These are phyloP conservation scores for Aspergillus pseudonomiae DNA, from an alignment of 2,329 filamentous ascomycete genomes.

Conservation along the genomic window DNA sequence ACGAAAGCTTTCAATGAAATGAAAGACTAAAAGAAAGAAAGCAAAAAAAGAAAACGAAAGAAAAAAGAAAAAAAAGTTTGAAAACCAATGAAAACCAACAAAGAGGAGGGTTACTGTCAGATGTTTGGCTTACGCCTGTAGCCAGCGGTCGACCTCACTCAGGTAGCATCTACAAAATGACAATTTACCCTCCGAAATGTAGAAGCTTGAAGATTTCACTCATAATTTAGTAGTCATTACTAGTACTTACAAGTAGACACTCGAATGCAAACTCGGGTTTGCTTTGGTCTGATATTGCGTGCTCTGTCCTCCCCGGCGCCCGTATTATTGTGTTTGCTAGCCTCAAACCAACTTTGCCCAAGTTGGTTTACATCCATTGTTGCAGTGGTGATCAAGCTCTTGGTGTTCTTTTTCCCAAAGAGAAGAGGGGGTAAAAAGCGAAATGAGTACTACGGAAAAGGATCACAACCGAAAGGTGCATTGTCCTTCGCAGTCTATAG, in stretches of 20 bases:
- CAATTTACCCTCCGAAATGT: slow-evolving; percentile 29
- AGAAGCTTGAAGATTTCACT: slow-evolving; percentile 11
- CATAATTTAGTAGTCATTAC: neutral
- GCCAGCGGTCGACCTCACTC: neutral
- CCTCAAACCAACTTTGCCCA: neutral
- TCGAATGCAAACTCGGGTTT: neutral
- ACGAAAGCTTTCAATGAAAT: neutral
- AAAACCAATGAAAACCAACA: slow-evolving; percentile 8
- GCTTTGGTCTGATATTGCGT: neutral
- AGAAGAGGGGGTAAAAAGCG: slow-evolving; percentile 27
- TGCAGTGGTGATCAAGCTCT: neutral
- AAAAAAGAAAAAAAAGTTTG: slow-evolving; percentile 4
- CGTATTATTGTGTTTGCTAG: neutral
- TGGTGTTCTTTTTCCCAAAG: neutral
- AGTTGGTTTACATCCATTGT: neutral
- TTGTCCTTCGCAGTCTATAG: neutral
- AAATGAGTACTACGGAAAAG: slow-evolving; percentile 38
- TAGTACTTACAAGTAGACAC: neutral
- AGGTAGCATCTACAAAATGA: slow-evolving; percentile 34
- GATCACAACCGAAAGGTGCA: slow-evolving; percentile 44
- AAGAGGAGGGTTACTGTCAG: slow-evolving; percentile 6
- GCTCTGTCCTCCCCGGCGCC: neutral
- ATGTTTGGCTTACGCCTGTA: neutral
- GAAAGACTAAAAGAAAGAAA: neutral
- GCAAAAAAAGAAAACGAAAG: neutral